Evolutionary conservation across 129 eudicot genomes (phyloP), one percentile per base, ranked within the genome.

Genomic region (Kitagawia praeruptora): DNA sequence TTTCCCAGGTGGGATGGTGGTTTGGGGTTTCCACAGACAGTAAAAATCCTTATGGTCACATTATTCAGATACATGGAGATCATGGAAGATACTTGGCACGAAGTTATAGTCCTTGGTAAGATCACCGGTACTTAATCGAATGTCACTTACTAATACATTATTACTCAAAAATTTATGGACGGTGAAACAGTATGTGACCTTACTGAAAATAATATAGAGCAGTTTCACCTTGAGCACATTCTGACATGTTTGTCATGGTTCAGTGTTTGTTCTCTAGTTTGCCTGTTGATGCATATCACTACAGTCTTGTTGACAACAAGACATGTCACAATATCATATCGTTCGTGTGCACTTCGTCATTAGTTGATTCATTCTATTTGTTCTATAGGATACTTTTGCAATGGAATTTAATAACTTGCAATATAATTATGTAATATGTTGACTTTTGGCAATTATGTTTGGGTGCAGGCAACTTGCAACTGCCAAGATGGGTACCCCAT

Each of bases 1-100:
- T 13, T 54, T 67, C 3, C 66, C 86, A 95, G 98, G 98, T 95
- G 53, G 98, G 98, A 61, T 95, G 98, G 98, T 95, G 98, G 98
- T 88, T 93, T 82, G 98, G 97, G 79, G 82, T 89, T 85, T 87
- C 98, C 56, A 89, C 25, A 58, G 69, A 92, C 84, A 77, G 70
- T 31, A 69, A 85, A 64, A 91, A 90, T 86, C 97, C 96, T 49
- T 90, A 90, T 89, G 97, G 98, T 64, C 86, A 87, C 63, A 89
- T 95, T 73, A 92, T 95, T 40, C 94, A 83, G 63, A 95, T 95
- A 87, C 90, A 87, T 84, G 97, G 96, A 47, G 98, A 92, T 78
- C 90, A 92, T 77, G 98, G 98, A 54, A 86, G 98, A 82, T 95
- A 90, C 80, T 86, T 95, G 58, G 98, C 98, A 40, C 86, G 91